A percentile compares a stretch with the other conserved stretches of the same genome.
These are phyloP conservation scores for Priceomyces castillae DNA, from an alignment of 805 yeast genomes.

Conservation along the genomic window DNA sequence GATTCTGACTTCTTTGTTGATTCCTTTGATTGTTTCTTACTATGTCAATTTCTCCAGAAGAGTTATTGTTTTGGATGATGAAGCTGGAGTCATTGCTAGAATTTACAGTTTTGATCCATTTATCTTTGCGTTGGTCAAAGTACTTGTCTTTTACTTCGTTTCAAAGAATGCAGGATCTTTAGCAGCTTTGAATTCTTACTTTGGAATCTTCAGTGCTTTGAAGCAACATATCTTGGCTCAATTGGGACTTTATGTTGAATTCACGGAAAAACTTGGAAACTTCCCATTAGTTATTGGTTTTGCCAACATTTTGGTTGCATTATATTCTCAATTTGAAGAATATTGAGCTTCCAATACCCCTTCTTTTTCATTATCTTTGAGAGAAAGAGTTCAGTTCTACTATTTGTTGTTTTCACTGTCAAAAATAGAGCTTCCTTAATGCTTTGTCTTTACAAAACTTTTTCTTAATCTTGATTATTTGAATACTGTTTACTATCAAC, in stretches of 20 bases:
- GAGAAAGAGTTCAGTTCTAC: background rate
- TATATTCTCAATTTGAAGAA: constrained; percentile 52
- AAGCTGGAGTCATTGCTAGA: constrained; percentile 33
- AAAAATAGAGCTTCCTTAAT: background rate
- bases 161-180: constrained; percentile 31
- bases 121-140: constrained; percentile 47
- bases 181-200: constrained; percentile 23
- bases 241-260: constrained; percentile 38
- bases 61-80: constrained; percentile 33
- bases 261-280: constrained; percentile 39
- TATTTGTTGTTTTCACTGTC: background rate
- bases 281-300: constrained; percentile 47
- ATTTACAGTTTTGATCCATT: constrained; percentile 52
- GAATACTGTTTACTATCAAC: constrained; percentile 5
- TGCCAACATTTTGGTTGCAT: constrained; percentile 46
- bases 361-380: background rate
- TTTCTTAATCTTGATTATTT: background rate
- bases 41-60: constrained; percentile 52
- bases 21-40: constrained; percentile 46
- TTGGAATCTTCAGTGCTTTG: constrained; percentile 26
- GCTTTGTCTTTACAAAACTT: background rate
- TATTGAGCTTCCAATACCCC: constrained; percentile 17
- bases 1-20: constrained; percentile 36
- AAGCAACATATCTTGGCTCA: constrained; percentile 31
- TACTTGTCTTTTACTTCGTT: constrained; percentile 40